Evolutionary conservation across 169 alveolate species (phyloP), one percentile per base, ranked within the genome.

Genomic region (Eimeria zaria): DNA sequence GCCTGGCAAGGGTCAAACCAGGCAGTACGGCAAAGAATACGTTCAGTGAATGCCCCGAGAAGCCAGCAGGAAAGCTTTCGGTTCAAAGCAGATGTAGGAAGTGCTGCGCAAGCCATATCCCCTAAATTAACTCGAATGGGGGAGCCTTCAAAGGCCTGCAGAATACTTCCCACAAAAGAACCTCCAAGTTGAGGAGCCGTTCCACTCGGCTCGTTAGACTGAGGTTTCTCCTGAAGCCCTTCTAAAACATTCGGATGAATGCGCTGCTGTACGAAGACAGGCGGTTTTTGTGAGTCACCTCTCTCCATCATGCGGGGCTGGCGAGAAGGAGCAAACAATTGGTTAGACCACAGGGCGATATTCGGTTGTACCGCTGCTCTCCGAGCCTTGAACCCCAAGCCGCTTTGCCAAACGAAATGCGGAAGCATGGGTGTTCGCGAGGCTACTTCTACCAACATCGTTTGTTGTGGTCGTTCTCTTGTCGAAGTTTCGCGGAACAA

Each of bases 1-100:
- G 93, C 93, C 62, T 85, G 93, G 62, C 93, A 85, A n/a, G 93
- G 93, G 81, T 85, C 93, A 36, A 60, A 85, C 93, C 93, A 85
- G 76, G 93, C 93, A 22, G 93, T 85, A 33, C 93, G 93, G 81
- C 93, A 85, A 62, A 85, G 93, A 44, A 85, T 85, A 24, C 93
- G 93, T 24, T 85, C 93, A 60, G 93, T 62, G 51, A 85, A 85
- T 44, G 93, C 93, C n/a, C 93, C 93, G 81, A 85, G 44, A 48
- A 85, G 93, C 93, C 93, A 85, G 62, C 93, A 85, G 58, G 93
- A 85, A 27, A 85, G 93, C 46, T 44, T 85, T 41, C 93, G 39
- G 60, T 62, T 85, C 41, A 85, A 36, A 44, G 93, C 81, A 27
- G 93, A 85, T 33, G 93, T 85, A 55, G 93, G 93, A n/a, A 85